Evolutionary conservation across 352 stramenopile genomes (phyloP), one percentile per base, ranked within the genome.

Genomic region (Phytophthora meadii): DNA sequence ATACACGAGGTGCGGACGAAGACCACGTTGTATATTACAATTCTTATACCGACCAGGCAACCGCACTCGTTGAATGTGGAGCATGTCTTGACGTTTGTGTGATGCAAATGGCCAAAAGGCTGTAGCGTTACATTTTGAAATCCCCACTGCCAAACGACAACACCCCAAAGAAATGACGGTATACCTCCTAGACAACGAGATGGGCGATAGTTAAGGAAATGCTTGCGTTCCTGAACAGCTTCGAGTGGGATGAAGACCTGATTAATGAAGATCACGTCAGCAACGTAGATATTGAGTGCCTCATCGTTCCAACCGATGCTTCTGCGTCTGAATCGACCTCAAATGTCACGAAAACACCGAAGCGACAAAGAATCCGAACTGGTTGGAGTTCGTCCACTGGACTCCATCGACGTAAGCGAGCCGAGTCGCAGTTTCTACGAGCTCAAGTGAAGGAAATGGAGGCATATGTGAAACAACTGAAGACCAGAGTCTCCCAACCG

Each of bases 381-480:
- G 48, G 48, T 5, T 55, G 48, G 48, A 51, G 53, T 19, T 61
- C 53, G 19, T 61, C 53, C 3, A 61, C 53, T 6, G 41, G 58
- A 22, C 40, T 66, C 11, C 58, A 66, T 14, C 50, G 42, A 30
- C 48, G 58, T 14, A 54, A 66, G 32, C 19, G 42, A 15, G 57
- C 52, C 17, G 64, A 72, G 32, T 32, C 68, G 6, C 22, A 68
- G 22, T 60, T 55, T 12, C 45, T 72, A 0, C 56, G 57, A 3
- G 50, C 39, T 2, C 44, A 63, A 17, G 47, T 62, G 14, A 42
- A 45, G 17, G 64, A 72, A 12, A 39, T 72, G 7, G 51, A 68
- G 27, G 51, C 17, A 15, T 54, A 52, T 22, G 15, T 63, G 8
- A 12, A 27, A 15, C 22, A 58, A 19, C 42, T 67, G 5, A 55